Conservation (phyloP, 75 land plant genomes). For the Selaginella tamariscina region DNA sequence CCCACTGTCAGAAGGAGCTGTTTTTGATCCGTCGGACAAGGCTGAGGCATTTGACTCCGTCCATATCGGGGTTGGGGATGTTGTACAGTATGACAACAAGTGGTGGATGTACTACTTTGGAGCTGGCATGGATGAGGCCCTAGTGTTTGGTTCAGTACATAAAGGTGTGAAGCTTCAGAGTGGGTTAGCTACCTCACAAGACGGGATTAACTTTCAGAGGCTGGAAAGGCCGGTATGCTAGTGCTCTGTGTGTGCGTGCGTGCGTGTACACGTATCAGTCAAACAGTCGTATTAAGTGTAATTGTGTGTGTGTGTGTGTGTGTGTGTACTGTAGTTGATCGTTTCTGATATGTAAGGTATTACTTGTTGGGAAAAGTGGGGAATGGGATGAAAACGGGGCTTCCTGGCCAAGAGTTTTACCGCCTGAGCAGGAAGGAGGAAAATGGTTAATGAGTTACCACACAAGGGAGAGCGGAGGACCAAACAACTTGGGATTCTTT, state of each 20-base stretch:
- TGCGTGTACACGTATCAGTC: no score
- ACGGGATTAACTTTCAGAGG: conserved; percentile 21
- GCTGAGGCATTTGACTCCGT: conserved; percentile 29
- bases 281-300: no score
- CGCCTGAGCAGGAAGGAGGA: conserved; percentile 15
- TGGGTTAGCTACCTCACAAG: conserved; percentile 28
- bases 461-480: conserved; percentile 30
- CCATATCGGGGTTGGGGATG: conserved; percentile 34
- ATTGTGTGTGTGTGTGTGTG: no score
- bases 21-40: conserved; percentile 34
- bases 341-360: no score
- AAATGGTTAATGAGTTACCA: conserved; percentile 35
- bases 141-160: conserved; percentile 12
- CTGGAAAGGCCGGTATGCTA: conserved; percentile 25
- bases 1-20: conserved; percentile 28
- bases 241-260: no score
- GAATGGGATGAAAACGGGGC: conserved; percentile 32
- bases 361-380: conserved; percentile 25
- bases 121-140: conserved; percentile 25
- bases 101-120: conserved; percentile 34
- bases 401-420: conserved; percentile 35
- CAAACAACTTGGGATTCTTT: conserved; percentile 21
- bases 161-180: conserved; percentile 28
- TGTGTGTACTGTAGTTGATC: no score
- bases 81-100: background rate